Base-by-base conservation (phyloP, 768 basidiomycete genomes). In the Fibroporia radiculosa region DNA sequence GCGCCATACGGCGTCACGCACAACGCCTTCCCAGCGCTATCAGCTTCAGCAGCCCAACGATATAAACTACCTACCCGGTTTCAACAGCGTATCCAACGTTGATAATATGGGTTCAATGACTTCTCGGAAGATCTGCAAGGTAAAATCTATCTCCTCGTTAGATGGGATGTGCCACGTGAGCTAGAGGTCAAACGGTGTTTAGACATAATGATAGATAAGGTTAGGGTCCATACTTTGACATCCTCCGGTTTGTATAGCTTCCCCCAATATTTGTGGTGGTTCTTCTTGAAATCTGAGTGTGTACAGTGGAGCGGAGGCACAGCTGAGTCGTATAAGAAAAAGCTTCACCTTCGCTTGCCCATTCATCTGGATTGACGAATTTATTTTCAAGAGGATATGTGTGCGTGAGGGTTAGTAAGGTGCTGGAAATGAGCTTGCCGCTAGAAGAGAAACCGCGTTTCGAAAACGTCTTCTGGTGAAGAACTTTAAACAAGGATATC, bases 361-460 rank as follows among this genome's bases (percentile, higher is more conserved):
- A 87, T 51, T 86, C 83, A 4, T 80, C 75, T 0, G 77, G 72
- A 51, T 93, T 91, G 28, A 86, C 79, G 51, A 89, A 89, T 50
- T 77, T 80, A 59, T 85, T 84, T 56, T 95, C 89, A 42, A 78
- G 60, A 3, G 87, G 81, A 63, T 89, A 92, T 1, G 84, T 83
- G 46, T 89, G 80, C 1, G 85, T 87, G 33, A 92, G 63, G 0
- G 88, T 85, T 22, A 82, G 68, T 20, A 93, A 62, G 26, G 80
- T 66, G 51, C 83, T 83, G 8, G 80, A 80, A 20, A 93, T 59
- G 13, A 93, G 62, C 62, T 87, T 84, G 28, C 85, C 86, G 11
- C 78, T 82, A 72, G 85, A 88, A 3, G 82, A 80, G 65, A 78
- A 93, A 3, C 87, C 86, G 39, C 85, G 77, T 62, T 93, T 89